phyloP scores from a whole-genome alignment of 352 stramenopile genomes.

The Phytopythium mirpurense region DNA sequence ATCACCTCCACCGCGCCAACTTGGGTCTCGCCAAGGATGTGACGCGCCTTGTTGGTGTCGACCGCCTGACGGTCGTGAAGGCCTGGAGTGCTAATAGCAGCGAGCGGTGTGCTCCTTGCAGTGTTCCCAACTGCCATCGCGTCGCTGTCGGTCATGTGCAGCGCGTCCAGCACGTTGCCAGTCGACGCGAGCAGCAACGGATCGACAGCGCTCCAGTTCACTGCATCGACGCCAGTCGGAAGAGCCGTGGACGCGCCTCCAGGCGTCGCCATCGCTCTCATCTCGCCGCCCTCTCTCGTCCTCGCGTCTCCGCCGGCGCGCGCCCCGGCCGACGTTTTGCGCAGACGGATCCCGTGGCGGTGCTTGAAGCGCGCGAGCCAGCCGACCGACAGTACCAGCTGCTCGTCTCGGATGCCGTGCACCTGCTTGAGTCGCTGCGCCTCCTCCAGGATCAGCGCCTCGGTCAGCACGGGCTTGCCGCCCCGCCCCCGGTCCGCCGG shows the following conservation, averaged over 20 bases:
- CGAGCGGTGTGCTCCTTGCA: too few relatives aligned
- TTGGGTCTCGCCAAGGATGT: background rate
- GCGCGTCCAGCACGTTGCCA: conserved; percentile 3
- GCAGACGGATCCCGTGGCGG: conserved; percentile 61
- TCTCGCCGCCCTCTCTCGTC: conserved; percentile 6
- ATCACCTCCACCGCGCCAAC: background rate
- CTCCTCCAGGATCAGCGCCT: conserved; percentile 72
- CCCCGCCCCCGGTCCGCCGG: background rate
- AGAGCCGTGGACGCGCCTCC: background rate
- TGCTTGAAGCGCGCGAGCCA: conserved; percentile 73
- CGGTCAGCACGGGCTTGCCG: conserved; percentile 24
- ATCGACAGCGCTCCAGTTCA: conserved; percentile 6
- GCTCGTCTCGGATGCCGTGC: conserved; percentile 54
- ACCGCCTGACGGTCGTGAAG: conserved; percentile 10
- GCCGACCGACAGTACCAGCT: conserved; percentile 66
- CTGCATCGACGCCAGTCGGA: background rate
- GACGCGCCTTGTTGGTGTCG: background rate
- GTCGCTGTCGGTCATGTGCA: conserved; percentile 1
- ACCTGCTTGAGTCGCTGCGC: conserved; percentile 63
- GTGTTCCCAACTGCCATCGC: background rate
- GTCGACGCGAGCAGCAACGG: background rate
- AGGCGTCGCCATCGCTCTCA: conserved; percentile 3
- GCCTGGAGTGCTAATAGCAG: conserved; percentile 8
- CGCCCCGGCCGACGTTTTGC: conserved; percentile 24
- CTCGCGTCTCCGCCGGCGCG: background rate